phyloP scores from a whole-genome alignment of 257 asterid genomes.

The Fraxinus pennsylvanica region DNA sequence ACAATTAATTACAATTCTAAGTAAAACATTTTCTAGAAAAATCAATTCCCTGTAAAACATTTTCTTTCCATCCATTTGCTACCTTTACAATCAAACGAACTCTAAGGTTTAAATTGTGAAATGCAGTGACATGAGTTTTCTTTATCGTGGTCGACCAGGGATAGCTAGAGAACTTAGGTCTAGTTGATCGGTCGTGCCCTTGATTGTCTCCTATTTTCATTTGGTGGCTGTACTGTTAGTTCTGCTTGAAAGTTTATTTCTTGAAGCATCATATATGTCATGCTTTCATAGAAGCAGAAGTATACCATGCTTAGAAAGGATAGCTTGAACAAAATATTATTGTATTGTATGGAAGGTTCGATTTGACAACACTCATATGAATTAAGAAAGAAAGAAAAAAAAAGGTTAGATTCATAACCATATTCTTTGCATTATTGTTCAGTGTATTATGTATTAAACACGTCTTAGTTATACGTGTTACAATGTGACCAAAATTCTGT shows the following conservation, averaged over 20 bases:
- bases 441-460: too few species aligned
- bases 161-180: neutral
- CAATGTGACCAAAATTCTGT: too few species aligned
- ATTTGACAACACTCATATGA: neutral
- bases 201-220: neutral
- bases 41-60: too few species aligned
- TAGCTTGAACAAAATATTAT: neutral
- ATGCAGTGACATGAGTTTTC: neutral
- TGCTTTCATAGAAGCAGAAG: neutral
- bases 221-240: neutral
- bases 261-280: neutral
- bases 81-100: too few species aligned
- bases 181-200: neutral
- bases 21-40: too few species aligned
- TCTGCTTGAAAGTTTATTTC: neutral
- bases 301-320: neutral
- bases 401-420: too few species aligned
- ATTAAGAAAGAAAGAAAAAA: too few species aligned
- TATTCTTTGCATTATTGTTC: too few species aligned
- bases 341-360: conserved; percentile 9
- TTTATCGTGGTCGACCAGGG: neutral
- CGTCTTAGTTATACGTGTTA: too few species aligned
- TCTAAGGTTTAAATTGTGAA: too few species aligned
- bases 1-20: too few species aligned
- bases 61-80: too few species aligned